Evolutionary conservation across 495 filamentous ascomycete species (phyloP).

Genomic region (Lophium mytilinum): DNA sequence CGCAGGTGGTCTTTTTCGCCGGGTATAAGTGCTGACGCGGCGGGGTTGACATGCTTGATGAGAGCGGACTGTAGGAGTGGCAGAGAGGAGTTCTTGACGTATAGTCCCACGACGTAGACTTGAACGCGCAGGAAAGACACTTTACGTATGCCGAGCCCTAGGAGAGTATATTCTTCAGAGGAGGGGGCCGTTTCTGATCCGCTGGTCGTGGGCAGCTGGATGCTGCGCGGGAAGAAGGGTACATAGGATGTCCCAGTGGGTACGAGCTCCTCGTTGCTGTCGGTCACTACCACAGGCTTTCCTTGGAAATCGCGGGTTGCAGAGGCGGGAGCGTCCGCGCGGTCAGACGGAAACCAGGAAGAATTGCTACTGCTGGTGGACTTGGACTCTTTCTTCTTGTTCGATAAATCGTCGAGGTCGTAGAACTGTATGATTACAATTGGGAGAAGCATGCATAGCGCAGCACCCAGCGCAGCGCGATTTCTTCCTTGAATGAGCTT

Average conservation of each 20-base stretch:
- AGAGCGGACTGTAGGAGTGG: constrained; percentile 47
- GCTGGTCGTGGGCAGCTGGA: constrained; percentile 46
- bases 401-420: constrained; percentile 1
- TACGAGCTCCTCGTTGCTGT: constrained; percentile 54
- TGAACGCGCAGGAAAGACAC: constrained; percentile 86
- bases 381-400: constrained; percentile 1
- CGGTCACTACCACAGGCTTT: constrained; percentile 40
- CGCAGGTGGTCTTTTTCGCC: constrained; percentile 66
- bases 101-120: constrained; percentile 90
- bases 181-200: constrained; percentile 21
- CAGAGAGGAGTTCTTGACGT: constrained; percentile 74
- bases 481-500: constrained; percentile 5
- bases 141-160: constrained; percentile 79
- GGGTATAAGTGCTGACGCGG: constrained; percentile 74
- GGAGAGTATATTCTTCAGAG: constrained; percentile 69
- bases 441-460: constrained; percentile 17
- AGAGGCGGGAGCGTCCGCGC: constrained; percentile 13
- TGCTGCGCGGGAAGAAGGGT: constrained; percentile 68
- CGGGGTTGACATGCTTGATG: constrained; percentile 37
- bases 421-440: constrained; percentile 13
- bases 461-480: constrained; percentile 12
- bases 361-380: constrained; percentile 27
- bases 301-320: constrained; percentile 30
- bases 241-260: constrained; percentile 76
- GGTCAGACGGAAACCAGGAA: not conserved